A percentile compares a stretch with the other conserved stretches of the same genome.
These are phyloP conservation scores for Puccinellia tenuiflora DNA, from an alignment of 176 grass and related monocot species.

Conservation along the genomic window DNA sequence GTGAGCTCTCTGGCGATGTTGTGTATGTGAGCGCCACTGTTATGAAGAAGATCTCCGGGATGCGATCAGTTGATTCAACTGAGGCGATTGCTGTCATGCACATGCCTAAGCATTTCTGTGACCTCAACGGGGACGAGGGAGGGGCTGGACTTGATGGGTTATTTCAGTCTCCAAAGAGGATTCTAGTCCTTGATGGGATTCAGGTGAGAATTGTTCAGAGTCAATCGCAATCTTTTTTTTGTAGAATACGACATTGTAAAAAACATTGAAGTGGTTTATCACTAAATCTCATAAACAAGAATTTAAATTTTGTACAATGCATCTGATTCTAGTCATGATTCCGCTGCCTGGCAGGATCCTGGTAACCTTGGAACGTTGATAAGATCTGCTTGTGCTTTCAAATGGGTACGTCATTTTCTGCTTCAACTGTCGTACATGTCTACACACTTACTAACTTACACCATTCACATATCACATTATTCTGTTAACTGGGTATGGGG, in stretches of 20 bases:
- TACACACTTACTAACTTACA: background rate
- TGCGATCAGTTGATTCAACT: conserved; percentile 73
- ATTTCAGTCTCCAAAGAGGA: conserved; percentile 49
- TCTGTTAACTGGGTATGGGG: background rate
- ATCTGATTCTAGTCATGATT: conserved; percentile 1
- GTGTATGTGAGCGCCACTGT: conserved; percentile 52
- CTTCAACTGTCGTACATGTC: background rate
- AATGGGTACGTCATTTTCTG: conserved; percentile 55
- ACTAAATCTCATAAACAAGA: background rate
- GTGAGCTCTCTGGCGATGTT: conserved; percentile 23
- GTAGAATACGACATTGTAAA: background rate
- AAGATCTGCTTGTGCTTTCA: conserved; percentile 88
- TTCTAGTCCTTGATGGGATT: conserved; percentile 92
- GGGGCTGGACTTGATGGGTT: conserved; percentile 24
- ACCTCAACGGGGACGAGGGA: conserved; percentile 15
- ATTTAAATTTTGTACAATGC: background rate
- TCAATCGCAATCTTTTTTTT: background rate
- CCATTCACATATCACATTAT: background rate
- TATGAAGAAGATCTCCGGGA: conserved; percentile 89
- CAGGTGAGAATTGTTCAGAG: conserved; percentile 44
- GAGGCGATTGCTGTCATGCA: conserved; percentile 81
- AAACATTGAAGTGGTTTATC: background rate
- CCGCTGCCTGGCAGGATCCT: conserved; percentile 57
- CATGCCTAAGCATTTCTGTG: conserved; percentile 59
- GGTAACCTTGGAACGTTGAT: conserved; percentile 92